phyloP scores from a whole-genome alignment of 345 rosid species.

The Ceriops zippeliana region DNA sequence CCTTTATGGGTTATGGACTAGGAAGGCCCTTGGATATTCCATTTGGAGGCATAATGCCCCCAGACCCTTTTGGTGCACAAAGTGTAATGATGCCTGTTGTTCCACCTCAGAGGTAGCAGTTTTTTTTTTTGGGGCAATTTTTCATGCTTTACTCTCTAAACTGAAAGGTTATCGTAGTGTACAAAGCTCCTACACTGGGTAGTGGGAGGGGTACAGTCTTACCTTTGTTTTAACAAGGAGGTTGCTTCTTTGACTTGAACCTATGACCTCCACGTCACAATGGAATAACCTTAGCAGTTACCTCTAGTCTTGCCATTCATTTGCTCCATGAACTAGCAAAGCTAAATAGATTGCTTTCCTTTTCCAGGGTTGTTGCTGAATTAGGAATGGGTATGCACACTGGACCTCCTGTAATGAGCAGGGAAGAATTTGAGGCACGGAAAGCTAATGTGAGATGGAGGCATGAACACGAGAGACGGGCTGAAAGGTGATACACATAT shows the following conservation, averaged over 20 bases:
- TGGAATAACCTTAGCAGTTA: too few species aligned
- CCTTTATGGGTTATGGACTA: constrained; percentile 60
- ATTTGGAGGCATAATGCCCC: constrained; percentile 54
- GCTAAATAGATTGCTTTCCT: not conserved
- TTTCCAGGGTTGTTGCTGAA: constrained; percentile 70
- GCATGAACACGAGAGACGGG: constrained; percentile 73
- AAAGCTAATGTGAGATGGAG: constrained; percentile 82
- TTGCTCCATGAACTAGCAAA: not conserved
- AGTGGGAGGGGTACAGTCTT: too few species aligned
- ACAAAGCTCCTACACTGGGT: too few species aligned
- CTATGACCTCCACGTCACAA: too few species aligned
- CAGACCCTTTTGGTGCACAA: constrained; percentile 57
- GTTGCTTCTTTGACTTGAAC: too few species aligned
- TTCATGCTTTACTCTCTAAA: too few species aligned
- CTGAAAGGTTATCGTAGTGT: too few species aligned
- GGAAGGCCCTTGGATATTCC: constrained; percentile 55
- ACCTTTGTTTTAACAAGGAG: too few species aligned
- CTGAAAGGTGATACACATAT: constrained; percentile 50
- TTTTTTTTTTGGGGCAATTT: not conserved
- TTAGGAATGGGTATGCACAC: constrained; percentile 77
- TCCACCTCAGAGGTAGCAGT: constrained; percentile 53
- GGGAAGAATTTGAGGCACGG: constrained; percentile 85
- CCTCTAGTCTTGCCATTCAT: not conserved
- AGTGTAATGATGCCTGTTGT: constrained; percentile 56
- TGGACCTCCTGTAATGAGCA: constrained; percentile 77